Evolutionary conservation across 1,139 yeast genomes (phyloP).

Genomic region (Wickerhamomyces sp.): DNA sequence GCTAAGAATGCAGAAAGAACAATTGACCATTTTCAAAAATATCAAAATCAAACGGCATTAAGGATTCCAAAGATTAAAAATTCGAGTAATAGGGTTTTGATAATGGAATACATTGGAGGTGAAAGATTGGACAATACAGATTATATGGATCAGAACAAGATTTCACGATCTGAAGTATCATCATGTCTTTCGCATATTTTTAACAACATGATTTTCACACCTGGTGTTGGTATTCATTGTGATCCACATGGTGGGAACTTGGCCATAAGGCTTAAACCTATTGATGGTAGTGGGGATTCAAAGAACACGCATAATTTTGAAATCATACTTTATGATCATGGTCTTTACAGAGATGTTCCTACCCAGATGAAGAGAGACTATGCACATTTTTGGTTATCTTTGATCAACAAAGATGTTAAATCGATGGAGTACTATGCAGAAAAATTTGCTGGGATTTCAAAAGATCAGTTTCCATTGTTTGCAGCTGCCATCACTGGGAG

Average conservation of each 20-base stretch:
- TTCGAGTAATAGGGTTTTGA: constrained; percentile 65
- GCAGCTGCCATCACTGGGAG: constrained; percentile 96
- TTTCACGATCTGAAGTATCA: constrained; percentile 75
- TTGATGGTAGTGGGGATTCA: constrained; percentile 25
- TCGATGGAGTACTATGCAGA: constrained; percentile 70
- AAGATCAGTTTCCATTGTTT: constrained; percentile 74
- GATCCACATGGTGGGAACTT: constrained; percentile 98
- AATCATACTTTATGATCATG: constrained; percentile 90
- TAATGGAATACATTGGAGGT: constrained; percentile 87
- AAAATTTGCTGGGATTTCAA: constrained; percentile 75
- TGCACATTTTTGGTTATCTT: constrained; percentile 89
- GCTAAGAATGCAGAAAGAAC: constrained; percentile 76
- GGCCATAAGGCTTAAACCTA: constrained; percentile 56
- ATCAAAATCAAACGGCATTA: constrained; percentile 61
- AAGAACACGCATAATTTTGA: constrained; percentile 73
- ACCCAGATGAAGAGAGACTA: constrained; percentile 73
- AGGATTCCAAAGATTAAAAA: constrained; percentile 69
- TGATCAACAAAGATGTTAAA: constrained; percentile 63
- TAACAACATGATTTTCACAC: constrained; percentile 92
- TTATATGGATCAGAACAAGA: constrained; percentile 56
- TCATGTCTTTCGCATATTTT: constrained; percentile 84
- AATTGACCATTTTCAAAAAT: constrained; percentile 55
- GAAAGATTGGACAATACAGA: constrained; percentile 73
- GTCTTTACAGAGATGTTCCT: constrained; percentile 83
- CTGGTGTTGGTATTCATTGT: constrained; percentile 88